Evolutionary conservation across 169 alveolate species (phyloP).

Genomic region (Blepharisma undulans): DNA sequence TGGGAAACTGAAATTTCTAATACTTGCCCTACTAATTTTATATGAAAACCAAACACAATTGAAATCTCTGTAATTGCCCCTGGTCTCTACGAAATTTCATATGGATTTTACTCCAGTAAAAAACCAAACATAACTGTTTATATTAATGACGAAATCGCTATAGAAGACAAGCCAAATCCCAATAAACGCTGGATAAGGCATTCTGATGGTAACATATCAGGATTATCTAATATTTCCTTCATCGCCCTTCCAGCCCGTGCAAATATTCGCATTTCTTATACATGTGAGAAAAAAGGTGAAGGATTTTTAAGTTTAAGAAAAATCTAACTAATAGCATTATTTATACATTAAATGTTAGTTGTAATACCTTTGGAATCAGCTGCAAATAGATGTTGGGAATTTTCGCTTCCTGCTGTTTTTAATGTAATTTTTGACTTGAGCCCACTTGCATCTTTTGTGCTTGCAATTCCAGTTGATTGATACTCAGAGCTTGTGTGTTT

Average conservation of each 20-base stretch:
- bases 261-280: conserved; percentile 69
- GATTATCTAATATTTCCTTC: conserved; percentile 63
- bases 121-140: conserved; percentile 81
- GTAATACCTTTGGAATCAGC: neutral
- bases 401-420: neutral
- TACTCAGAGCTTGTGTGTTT: neutral
- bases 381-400: neutral
- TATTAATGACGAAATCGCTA: conserved; percentile 82
- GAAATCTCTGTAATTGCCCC: conserved; percentile 68
- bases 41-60: conserved; percentile 81
- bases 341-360: too few species aligned
- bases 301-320: conserved; percentile 85
- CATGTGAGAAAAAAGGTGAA: conserved; percentile 76
- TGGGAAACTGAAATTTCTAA: conserved; percentile 84
- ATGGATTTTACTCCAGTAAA: conserved; percentile 81
- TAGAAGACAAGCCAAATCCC: conserved; percentile 34
- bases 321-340: conserved; percentile 18
- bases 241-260: conserved; percentile 85
- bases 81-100: conserved; percentile 79
- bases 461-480: neutral
- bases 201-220: conserved; percentile 72
- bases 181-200: conserved; percentile 45
- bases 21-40: conserved; percentile 82
- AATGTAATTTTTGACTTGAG: neutral
- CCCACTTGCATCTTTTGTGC: conserved; percentile 8